phyloP scores from a whole-genome alignment of 1,139 yeast species.

The Yamadazyma songkhlaensis region DNA sequence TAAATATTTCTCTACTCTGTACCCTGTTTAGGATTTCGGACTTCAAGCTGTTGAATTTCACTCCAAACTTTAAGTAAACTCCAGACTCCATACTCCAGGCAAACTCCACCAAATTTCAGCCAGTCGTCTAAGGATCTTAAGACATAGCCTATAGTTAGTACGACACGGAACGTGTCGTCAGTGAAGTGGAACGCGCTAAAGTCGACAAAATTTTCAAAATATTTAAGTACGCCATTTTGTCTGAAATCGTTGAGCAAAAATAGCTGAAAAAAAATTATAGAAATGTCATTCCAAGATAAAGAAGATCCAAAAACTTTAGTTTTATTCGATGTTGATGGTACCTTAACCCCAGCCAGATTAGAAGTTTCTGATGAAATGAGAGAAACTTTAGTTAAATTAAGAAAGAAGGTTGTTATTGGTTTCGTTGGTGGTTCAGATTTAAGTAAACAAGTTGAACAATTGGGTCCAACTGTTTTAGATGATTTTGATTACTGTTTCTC shows the following conservation, averaged over 20 bases:
- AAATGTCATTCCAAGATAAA: slow-evolving; percentile 52
- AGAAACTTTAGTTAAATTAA: slow-evolving; percentile 64
- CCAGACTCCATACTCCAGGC: too few relatives aligned
- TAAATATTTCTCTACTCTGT: background rate
- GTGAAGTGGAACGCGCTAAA: background rate
- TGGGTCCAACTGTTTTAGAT: slow-evolving; percentile 72
- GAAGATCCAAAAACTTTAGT: slow-evolving; percentile 64
- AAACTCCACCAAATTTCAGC: too few relatives aligned
- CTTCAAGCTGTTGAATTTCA: too few relatives aligned
- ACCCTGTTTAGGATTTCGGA: too few relatives aligned
- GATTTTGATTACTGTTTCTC: slow-evolving; percentile 95
- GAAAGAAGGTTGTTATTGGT: slow-evolving; percentile 91
- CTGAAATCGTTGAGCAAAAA: background rate
- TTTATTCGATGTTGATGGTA: slow-evolving; percentile 96
- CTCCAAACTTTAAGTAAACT: too few relatives aligned
- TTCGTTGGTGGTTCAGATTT: slow-evolving; percentile 98
- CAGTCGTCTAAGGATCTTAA: too few relatives aligned
- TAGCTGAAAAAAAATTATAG: background rate
- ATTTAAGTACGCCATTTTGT: slow-evolving; percentile 2
- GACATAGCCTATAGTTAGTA: background rate
- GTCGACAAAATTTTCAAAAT: slow-evolving; percentile 3
- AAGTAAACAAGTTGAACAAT: slow-evolving; percentile 91
- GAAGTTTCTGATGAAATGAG: slow-evolving; percentile 77
- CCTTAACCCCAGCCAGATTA: slow-evolving; percentile 96
- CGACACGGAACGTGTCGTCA: background rate